Evolutionary conservation across 108 stramenopile genomes (phyloP).

Genomic region (Cyclotella kingstonii): DNA sequence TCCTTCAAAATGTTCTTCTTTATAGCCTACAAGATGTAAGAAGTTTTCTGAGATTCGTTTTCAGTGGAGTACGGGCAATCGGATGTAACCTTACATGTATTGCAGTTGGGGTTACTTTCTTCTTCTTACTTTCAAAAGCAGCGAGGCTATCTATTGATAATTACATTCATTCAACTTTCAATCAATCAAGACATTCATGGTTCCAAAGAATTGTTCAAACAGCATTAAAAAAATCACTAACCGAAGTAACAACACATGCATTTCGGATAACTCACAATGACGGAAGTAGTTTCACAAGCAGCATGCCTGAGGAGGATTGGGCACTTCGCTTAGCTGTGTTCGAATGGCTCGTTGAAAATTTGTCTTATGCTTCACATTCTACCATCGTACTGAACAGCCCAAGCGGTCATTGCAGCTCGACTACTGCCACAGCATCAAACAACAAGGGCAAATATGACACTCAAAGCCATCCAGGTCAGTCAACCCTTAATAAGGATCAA

Average conservation of each 20-base stretch:
- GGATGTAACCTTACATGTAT: constrained; percentile 7
- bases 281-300: constrained; percentile 4
- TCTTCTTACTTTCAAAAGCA: background rate
- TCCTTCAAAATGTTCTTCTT: constrained; percentile 2
- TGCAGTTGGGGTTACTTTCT: constrained; percentile 16
- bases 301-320: constrained; percentile 31
- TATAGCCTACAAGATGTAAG: constrained; percentile 4
- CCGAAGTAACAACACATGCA: constrained; percentile 26
- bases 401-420: background rate
- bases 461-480: no score
- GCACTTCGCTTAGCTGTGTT: constrained; percentile 28
- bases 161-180: background rate
- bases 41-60: constrained; percentile 3
- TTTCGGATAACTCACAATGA: constrained; percentile 21
- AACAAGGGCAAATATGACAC: background rate
- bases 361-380: constrained; percentile 10
- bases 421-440: background rate
- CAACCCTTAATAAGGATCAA: no score
- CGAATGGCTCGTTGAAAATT: constrained; percentile 35
- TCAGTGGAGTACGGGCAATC: constrained; percentile 10
- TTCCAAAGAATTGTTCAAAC: constrained; percentile 7
- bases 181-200: background rate
- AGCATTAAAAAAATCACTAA: constrained; percentile 26
- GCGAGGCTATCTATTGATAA: background rate
- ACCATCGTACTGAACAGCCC: background rate